These are phyloP conservation scores for Solanum bulbocastanum DNA, from an alignment of 257 asterid species.

Conservation along the genomic window DNA sequence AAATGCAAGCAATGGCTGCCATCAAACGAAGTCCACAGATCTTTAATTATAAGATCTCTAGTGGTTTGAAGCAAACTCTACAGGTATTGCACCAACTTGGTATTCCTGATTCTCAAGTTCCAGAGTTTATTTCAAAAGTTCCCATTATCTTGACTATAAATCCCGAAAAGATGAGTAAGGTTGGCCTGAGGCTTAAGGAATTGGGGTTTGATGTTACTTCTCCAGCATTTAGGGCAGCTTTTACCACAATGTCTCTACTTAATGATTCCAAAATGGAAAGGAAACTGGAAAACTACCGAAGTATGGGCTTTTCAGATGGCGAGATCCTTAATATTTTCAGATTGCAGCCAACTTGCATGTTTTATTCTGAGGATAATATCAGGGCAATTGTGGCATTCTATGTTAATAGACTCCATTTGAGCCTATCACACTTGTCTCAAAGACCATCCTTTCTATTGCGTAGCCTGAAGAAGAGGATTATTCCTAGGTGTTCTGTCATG, in stretches of 20 bases:
- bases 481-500: background rate
- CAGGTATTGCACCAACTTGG: background rate
- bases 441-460: background rate
- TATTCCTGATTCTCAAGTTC: background rate
- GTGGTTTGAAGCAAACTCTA: background rate
- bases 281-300: background rate
- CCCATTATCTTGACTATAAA: background rate
- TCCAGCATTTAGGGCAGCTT: conserved; percentile 1
- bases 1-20: background rate
- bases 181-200: background rate
- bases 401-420: background rate
- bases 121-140: background rate
- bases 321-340: background rate
- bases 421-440: background rate
- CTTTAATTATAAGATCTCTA: background rate
- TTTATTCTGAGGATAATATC: background rate
- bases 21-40: background rate
- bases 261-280: background rate
- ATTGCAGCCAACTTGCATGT: background rate
- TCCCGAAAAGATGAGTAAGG: background rate
- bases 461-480: background rate
- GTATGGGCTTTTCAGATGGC: background rate
- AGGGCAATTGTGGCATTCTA: background rate
- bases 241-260: background rate
- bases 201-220: background rate